phyloP scores from a whole-genome alignment of 2,329 filamentous ascomycete genomes.

The Talaromyces islandicus region DNA sequence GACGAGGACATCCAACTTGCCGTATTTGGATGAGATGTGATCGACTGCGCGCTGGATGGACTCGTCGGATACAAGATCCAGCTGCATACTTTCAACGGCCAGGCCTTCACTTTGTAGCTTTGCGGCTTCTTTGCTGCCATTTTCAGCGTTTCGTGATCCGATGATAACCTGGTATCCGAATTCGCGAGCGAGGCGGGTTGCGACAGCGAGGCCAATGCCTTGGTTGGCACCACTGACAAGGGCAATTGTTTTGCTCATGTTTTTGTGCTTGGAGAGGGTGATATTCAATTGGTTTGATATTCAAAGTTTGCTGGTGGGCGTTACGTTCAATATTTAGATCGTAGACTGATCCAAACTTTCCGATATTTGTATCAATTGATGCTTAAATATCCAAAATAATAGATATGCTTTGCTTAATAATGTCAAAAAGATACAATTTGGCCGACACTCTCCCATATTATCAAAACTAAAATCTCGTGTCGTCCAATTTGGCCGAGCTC shows the following conservation, averaged over 20 bases:
- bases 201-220: slow-evolving; percentile 9
- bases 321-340: not conserved
- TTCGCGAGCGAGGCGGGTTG: slow-evolving; percentile 5
- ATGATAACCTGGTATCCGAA: slow-evolving; percentile 10
- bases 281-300: not conserved
- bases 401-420: not conserved
- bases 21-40: slow-evolving; percentile 12
- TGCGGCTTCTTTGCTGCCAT: slow-evolving; percentile 3
- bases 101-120: slow-evolving; percentile 3
- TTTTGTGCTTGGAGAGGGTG: not conserved
- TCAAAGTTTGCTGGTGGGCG: not conserved
- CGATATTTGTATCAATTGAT: not conserved
- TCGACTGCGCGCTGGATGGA: slow-evolving; percentile 21
- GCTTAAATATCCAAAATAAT: not conserved
- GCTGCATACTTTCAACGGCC: slow-evolving; percentile 4
- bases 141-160: slow-evolving; percentile 9
- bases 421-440: not conserved
- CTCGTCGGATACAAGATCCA: slow-evolving; percentile 26
- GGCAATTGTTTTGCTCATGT: not conserved
- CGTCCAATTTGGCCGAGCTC: not conserved
- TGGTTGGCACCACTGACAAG: slow-evolving; percentile 11
- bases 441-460: not conserved
- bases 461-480: not conserved
- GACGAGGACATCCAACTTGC: slow-evolving; percentile 22
- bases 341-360: not conserved